A percentile compares a stretch with the other conserved stretches of the same genome.
These are phyloP conservation scores for Chlorella sp. DNA, from an alignment of 139 green algal genomes.

Conservation along the genomic window DNA sequence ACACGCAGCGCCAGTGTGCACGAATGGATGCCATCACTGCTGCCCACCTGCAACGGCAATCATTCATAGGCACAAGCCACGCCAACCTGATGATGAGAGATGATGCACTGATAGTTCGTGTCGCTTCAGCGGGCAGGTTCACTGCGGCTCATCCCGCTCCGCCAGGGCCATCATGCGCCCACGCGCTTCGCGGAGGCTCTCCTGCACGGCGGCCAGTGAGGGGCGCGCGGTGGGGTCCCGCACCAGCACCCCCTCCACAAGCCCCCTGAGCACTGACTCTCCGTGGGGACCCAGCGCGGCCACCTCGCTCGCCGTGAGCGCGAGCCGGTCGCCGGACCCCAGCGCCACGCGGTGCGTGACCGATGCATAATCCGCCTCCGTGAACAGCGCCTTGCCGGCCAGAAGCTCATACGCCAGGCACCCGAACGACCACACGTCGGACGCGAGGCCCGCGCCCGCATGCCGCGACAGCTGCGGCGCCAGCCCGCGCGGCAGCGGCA, in stretches of 20 bases:
- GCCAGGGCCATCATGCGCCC: neutral
- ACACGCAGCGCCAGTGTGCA: no score
- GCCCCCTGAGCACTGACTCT: constrained; percentile 19
- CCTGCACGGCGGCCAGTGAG: constrained; percentile 19
- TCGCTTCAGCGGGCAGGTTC: no score
- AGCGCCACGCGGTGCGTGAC: constrained; percentile 40
- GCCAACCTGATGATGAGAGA: no score
- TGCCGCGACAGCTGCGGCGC: neutral
- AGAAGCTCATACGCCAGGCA: constrained; percentile 76
- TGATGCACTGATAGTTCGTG: no score
- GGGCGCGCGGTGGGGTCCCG: constrained; percentile 47
- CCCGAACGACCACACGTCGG: constrained; percentile 73
- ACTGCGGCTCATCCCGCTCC: no score
- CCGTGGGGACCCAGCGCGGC: neutral
- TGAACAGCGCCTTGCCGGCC: constrained; percentile 55
- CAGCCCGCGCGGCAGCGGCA: no score
- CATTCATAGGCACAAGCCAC: no score
- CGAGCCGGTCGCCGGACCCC: constrained; percentile 10
- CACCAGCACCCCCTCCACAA: constrained; percentile 66
- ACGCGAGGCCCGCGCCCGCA: constrained; percentile 47
- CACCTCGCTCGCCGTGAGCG: constrained; percentile 18
- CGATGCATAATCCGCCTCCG: constrained; percentile 40
- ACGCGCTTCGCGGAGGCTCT: neutral
- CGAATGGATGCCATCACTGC: no score
- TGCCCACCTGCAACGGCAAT: no score